phyloP scores from a whole-genome alignment of 2,329 filamentous ascomycete species.

The Botrytis paeoniae region DNA sequence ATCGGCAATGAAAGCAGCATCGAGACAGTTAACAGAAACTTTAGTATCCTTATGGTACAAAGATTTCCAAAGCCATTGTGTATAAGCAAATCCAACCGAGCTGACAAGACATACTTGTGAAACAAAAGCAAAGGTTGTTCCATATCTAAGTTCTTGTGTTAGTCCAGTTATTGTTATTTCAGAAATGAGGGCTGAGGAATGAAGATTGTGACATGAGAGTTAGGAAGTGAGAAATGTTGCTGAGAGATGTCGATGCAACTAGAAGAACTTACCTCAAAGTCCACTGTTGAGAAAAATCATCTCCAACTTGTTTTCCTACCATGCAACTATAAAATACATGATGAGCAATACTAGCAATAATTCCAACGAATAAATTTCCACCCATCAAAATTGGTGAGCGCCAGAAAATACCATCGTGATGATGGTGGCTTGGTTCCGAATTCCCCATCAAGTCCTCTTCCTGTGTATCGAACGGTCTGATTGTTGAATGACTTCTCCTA shows the following conservation, averaged over 20 bases:
- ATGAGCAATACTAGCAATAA: slow-evolving; percentile 21
- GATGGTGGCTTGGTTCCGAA: neutral
- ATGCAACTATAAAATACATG: slow-evolving; percentile 21
- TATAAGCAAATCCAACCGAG: slow-evolving; percentile 23
- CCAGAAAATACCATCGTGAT: slow-evolving; percentile 23
- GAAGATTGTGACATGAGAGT: neutral
- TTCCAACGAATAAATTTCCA: slow-evolving; percentile 19
- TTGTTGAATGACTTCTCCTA: neutral
- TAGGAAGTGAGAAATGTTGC: neutral
- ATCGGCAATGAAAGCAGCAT: slow-evolving; percentile 24
- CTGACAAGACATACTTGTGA: slow-evolving; percentile 21
- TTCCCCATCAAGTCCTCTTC: neutral
- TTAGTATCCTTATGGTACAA: slow-evolving; percentile 19
- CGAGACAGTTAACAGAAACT: slow-evolving; percentile 21
- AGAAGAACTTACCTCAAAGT: slow-evolving; percentile 19
- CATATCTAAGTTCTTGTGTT: slow-evolving; percentile 19
- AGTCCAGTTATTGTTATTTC: neutral
- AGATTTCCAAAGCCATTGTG: slow-evolving; percentile 25
- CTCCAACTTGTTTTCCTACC: slow-evolving; percentile 21
- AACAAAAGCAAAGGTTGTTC: slow-evolving; percentile 22
- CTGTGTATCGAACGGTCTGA: neutral
- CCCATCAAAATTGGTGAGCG: slow-evolving; percentile 24
- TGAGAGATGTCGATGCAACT: neutral
- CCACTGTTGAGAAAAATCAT: slow-evolving; percentile 22
- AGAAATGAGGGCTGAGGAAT: neutral